Evolutionary conservation across 2,329 filamentous ascomycete genomes (phyloP), one percentile per base, ranked within the genome.

Genomic region (Fusarium sp.): DNA sequence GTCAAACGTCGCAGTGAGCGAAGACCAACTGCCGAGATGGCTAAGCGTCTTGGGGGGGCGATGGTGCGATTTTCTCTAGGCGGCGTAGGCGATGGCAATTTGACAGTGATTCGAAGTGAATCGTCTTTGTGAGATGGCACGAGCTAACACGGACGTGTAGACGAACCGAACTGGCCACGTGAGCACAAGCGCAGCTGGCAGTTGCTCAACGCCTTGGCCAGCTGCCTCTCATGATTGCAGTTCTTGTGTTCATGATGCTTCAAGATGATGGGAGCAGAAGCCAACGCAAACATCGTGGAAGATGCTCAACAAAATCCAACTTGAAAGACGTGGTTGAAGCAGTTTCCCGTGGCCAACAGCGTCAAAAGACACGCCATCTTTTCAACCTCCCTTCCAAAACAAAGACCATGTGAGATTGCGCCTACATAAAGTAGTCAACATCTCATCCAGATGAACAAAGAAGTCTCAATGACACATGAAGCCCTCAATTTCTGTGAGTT

Each of bases 21-120:
- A 65, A 52, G 59, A 43, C 63, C 70, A 71, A 73, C 60, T 68
- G 54, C 65, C 71, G 61, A 66, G 50, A 66, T 68, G 60, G 57
- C 37, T 20, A 20, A 23, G 25, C 18, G 25, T 32, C n/a, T 43
- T 43, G 14, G 23, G 57, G 20, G 18, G 35, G 27, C n/a, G 41
- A 14, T 65, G 57, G 18, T 39, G 56, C 30, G 34, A n/a, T 16
- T 63, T 62, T 27, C 45, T 18, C 6, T 14, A 43, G 64, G 18
- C 4, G 41, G 30, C 43, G 43, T 57, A 39, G 25, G 48, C 59
- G 45, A 71, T 54, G 37, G 43, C 23, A 39, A 60, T n/a, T 32
- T n/a, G 48, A 20, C 18, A 52, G 27, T 52, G 48, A 20, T 52
- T 52, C 27, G 27, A 20, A 52, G 48, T 52, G 48, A 52, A 52